Conservation (phyloP, 176 grass and related monocot species). For the Puccinellia tenuiflora region DNA sequence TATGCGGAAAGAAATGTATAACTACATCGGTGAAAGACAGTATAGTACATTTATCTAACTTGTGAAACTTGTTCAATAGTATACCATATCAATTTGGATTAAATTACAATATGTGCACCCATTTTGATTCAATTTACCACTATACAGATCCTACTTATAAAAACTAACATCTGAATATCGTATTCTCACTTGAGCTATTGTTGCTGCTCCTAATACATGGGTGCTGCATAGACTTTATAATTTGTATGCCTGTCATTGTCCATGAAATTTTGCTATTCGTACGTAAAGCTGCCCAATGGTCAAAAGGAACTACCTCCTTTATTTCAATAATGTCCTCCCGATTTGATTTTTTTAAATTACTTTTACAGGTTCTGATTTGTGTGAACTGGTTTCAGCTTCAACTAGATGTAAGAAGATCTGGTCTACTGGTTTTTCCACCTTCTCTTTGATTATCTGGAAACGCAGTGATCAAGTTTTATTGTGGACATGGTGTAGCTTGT, state of each 20-base stretch:
- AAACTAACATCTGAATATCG: not conserved
- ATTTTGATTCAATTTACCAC: not conserved
- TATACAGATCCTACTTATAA: not conserved
- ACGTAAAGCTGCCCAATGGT: not conserved
- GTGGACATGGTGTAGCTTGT: not conserved
- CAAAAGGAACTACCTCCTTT: not conserved
- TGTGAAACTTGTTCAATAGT: not conserved
- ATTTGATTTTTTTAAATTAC: not conserved
- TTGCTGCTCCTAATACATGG: not conserved
- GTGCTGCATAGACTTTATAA: not conserved
- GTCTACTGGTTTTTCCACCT: not conserved
- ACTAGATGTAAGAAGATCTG: not conserved
- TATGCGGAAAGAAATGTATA: not conserved
- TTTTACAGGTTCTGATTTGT: not conserved
- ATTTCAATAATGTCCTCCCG: not conserved
- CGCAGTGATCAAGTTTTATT: no score
- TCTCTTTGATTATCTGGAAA: not conserved
- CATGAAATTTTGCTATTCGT: not conserved
- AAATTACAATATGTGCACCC: not conserved
- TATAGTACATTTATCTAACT: not conserved
- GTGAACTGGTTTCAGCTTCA: not conserved
- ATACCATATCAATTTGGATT: not conserved
- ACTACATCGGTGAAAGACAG: not conserved
- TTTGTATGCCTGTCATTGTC: not conserved
- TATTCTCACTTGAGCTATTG: not conserved